A percentile compares a stretch with the other conserved stretches of the same genome.
Conservation (phyloP, 257 asterid species). For the Echites panduratus region DNA sequence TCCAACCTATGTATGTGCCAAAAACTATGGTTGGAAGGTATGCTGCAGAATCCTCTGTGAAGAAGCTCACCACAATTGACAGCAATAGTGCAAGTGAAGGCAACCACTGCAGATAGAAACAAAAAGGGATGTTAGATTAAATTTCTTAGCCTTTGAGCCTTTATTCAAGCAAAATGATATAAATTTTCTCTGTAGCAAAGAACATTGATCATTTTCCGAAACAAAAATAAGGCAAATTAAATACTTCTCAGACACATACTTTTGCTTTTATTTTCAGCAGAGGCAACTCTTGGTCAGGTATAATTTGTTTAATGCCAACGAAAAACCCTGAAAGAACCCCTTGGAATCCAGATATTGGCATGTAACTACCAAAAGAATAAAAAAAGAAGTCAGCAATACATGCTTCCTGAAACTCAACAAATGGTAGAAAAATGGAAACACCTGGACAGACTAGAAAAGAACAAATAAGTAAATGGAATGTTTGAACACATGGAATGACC, state of each 20-base stretch:
- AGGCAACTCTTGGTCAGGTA: slow-evolving; percentile 84
- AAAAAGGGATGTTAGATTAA: slow-evolving; percentile 14
- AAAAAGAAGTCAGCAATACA: neutral
- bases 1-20: slow-evolving; percentile 88
- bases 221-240: slow-evolving; percentile 12
- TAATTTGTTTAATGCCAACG: slow-evolving; percentile 83
- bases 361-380: slow-evolving; percentile 44
- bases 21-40: slow-evolving; percentile 71
- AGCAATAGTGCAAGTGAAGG: slow-evolving; percentile 69
- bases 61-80: slow-evolving; percentile 56
- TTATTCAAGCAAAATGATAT: neutral
- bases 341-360: slow-evolving; percentile 89
- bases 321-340: slow-evolving; percentile 84
- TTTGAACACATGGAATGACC: neutral
- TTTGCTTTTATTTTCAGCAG: slow-evolving; percentile 64
- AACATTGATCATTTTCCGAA: slow-evolving; percentile 1
- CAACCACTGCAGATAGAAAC: slow-evolving; percentile 64
- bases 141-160: neutral
- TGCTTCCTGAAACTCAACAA: neutral
- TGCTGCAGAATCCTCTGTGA: slow-evolving; percentile 57
- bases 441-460: neutral
- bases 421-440: neutral
- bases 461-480: neutral
- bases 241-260: slow-evolving; percentile 36
- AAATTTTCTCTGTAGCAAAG: neutral